These are phyloP conservation scores for Alliaria petiolata DNA, from an alignment of 345 rosid species.

Conservation along the genomic window DNA sequence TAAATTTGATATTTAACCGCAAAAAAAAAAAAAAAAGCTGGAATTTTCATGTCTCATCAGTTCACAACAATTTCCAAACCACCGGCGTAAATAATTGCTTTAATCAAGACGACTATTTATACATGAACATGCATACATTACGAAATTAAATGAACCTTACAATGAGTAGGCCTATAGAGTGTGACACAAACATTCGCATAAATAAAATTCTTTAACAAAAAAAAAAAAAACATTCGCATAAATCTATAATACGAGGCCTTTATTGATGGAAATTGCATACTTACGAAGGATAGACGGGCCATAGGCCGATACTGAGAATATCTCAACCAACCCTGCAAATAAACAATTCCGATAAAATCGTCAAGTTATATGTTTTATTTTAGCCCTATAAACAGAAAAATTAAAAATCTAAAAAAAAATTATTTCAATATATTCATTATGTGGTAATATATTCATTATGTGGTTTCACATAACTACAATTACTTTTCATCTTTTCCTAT, in stretches of 20 bases:
- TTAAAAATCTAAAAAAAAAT: neutral
- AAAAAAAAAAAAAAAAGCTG: neutral
- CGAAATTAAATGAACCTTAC: neutral
- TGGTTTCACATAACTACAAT: neutral
- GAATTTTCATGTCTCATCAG: neutral
- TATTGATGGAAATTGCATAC: conserved; percentile 7
- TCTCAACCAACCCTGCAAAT: conserved; percentile 26
- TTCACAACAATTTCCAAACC: neutral
- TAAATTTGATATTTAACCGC: too few species aligned
- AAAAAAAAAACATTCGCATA: too few species aligned
- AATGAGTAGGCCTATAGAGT: neutral
- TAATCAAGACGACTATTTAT: neutral
- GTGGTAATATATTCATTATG: neutral
- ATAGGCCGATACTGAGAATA: neutral
- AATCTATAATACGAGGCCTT: neutral
- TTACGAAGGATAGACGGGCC: neutral
- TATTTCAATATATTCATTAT: neutral
- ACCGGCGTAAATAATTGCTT: neutral
- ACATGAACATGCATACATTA: neutral
- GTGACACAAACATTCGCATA: conserved; percentile 10
- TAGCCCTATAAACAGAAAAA: neutral
- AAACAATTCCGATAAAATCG: neutral
- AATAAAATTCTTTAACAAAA: too few species aligned
- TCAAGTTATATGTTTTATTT: neutral
- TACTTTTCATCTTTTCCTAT: neutral